Evolutionary conservation across 192 early-diverging fungal genomes (phyloP).

Genomic region (Gryganskiella cystojenkinii): DNA sequence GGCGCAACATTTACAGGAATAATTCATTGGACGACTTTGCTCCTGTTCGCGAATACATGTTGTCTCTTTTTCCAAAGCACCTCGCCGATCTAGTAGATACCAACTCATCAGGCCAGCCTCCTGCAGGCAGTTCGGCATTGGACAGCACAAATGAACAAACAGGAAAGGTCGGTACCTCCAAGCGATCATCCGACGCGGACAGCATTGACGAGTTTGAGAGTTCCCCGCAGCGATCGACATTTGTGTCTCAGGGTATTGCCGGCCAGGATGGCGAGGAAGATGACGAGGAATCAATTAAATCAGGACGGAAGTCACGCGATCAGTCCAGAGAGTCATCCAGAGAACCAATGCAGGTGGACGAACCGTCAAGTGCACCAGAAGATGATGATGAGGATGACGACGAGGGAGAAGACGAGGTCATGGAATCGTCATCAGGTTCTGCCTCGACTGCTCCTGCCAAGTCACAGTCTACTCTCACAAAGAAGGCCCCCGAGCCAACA

Average conservation of each 20-base stretch:
- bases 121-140: constrained; percentile 5
- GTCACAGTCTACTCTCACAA: constrained; percentile 7
- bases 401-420: constrained; percentile 39
- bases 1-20: constrained; percentile 49
- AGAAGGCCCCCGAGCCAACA: neutral
- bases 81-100: constrained; percentile 20
- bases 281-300: constrained; percentile 9
- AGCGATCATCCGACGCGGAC: neutral
- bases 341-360: constrained; percentile 39
- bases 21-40: constrained; percentile 51
- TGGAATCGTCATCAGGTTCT: constrained; percentile 23
- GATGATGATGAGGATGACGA: constrained; percentile 14
- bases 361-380: neutral
- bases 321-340: constrained; percentile 37
- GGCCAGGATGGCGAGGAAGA: constrained; percentile 22
- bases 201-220: constrained; percentile 32
- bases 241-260: constrained; percentile 2
- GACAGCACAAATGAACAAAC: constrained; percentile 26
- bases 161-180: neutral
- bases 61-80: constrained; percentile 20
- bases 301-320: constrained; percentile 1
- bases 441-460: constrained; percentile 1
- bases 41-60: constrained; percentile 16
- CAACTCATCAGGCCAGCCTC: neutral
- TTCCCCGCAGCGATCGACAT: neutral